phyloP scores from a whole-genome alignment of 192 early-diverging fungal species.

The Lobosporangium transversale region DNA sequence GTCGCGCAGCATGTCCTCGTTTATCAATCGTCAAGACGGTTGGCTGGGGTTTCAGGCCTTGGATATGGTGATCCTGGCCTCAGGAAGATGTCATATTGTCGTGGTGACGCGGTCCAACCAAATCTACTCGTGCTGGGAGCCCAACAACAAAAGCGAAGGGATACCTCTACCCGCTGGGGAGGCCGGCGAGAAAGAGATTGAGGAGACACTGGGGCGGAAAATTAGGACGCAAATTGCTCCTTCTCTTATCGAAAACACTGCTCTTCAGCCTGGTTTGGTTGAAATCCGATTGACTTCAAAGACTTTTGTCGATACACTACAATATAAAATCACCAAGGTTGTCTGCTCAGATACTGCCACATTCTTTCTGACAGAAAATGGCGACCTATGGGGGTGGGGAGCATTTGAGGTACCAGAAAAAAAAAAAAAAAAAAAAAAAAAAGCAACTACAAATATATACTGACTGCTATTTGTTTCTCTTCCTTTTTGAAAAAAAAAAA shows the following conservation, averaged over 20 bases:
- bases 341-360: conserved; percentile 33
- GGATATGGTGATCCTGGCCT: conserved; percentile 21
- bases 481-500: too few relatives aligned
- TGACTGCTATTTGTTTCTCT: too few relatives aligned
- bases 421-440: too few relatives aligned
- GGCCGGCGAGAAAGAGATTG: not conserved
- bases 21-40: conserved; percentile 27
- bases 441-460: too few relatives aligned
- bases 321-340: conserved; percentile 13
- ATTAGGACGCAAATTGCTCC: not conserved
- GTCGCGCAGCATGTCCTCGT: conserved; percentile 38
- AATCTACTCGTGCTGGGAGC: conserved; percentile 38
- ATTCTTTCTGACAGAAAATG: conserved; percentile 32
- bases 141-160: not conserved
- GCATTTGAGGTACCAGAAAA: conserved; percentile 33
- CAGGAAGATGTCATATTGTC: conserved; percentile 36
- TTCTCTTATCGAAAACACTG: conserved; percentile 19
- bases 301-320: not conserved
- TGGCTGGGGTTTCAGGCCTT: conserved; percentile 34
- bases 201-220: conserved; percentile 17
- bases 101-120: conserved; percentile 32
- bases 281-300: not conserved
- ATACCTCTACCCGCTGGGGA: not conserved
- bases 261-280: conserved; percentile 27
- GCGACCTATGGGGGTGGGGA: conserved; percentile 43